Conservation (phyloP, 108 stramenopile species). For the Thalassiosira profunda region DNA sequence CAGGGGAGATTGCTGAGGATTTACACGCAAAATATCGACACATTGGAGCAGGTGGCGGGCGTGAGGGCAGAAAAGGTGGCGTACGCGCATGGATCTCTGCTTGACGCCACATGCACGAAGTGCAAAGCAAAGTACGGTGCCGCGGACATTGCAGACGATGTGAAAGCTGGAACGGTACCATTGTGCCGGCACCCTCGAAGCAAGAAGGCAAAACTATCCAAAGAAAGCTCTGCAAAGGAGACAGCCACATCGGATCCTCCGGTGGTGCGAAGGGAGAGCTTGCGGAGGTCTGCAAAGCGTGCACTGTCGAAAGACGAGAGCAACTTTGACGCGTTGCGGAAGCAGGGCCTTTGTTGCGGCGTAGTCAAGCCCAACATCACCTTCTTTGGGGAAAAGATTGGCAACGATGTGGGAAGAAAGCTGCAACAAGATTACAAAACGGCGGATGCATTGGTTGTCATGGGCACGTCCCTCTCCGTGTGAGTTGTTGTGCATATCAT, state of each 20-base stretch:
- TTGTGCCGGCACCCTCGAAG: constrained; percentile 43
- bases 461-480: constrained; percentile 90
- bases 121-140: constrained; percentile 61
- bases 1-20: constrained; percentile 68
- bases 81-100: constrained; percentile 84
- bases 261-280: not conserved
- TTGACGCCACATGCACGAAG: constrained; percentile 60
- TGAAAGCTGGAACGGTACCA: constrained; percentile 62
- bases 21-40: constrained; percentile 90
- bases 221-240: not conserved
- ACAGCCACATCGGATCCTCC: not conserved
- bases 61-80: constrained; percentile 69
- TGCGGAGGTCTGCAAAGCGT: constrained; percentile 2
- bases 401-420: constrained; percentile 50
- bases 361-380: constrained; percentile 86
- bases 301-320: constrained; percentile 1
- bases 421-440: constrained; percentile 74
- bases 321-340: not conserved
- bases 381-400: constrained; percentile 87
- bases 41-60: constrained; percentile 70
- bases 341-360: constrained; percentile 63
- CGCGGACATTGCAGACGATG: constrained; percentile 55
- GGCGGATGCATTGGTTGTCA: constrained; percentile 88
- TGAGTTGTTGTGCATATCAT: constrained; percentile 32
- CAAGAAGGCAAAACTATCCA: constrained; percentile 21